Conservation (phyloP, 2,329 filamentous ascomycete species). For the Trichoderma sp. region DNA sequence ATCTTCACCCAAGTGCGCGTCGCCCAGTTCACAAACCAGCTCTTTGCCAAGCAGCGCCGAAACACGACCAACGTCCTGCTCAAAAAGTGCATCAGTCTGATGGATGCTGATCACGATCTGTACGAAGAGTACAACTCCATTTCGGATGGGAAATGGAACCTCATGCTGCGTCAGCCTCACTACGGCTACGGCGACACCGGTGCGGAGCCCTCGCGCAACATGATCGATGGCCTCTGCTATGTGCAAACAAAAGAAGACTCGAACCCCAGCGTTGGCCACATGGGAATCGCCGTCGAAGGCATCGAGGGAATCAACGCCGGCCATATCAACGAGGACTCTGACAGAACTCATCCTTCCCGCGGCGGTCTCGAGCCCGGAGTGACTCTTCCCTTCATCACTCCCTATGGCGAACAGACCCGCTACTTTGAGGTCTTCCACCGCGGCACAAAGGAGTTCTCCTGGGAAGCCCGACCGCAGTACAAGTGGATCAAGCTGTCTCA, state of each 20-base stretch:
- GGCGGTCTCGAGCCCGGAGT: slow-evolving; percentile 39
- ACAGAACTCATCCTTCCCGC: slow-evolving; percentile 50
- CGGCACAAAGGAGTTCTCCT: slow-evolving; percentile 38
- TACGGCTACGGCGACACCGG: slow-evolving; percentile 46
- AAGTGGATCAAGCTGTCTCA: slow-evolving; percentile 39
- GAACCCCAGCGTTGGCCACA: slow-evolving; percentile 48
- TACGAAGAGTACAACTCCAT: slow-evolving; percentile 55
- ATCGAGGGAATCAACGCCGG: slow-evolving; percentile 42
- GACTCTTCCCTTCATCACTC: slow-evolving; percentile 40
- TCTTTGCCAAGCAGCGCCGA: slow-evolving; percentile 58
- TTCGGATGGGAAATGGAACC: slow-evolving; percentile 57
- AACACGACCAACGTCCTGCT: slow-evolving; percentile 58
- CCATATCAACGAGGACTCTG: slow-evolving; percentile 55
- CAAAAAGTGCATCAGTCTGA: slow-evolving; percentile 50
- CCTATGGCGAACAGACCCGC: slow-evolving; percentile 38
- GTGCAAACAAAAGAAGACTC: slow-evolving; percentile 54
- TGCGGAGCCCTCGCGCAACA: slow-evolving; percentile 52
- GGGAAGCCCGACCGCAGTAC: slow-evolving; percentile 40
- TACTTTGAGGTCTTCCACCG: slow-evolving; percentile 44
- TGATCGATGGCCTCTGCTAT: slow-evolving; percentile 57
- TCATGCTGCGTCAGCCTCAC: slow-evolving; percentile 55
- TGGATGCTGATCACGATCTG: slow-evolving; percentile 55
- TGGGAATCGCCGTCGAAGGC: slow-evolving; percentile 40
- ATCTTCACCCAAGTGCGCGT: slow-evolving; percentile 55
- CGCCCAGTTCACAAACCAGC: slow-evolving; percentile 52